Conservation (phyloP, 345 rosid genomes). For the Dimocarpus longan region DNA sequence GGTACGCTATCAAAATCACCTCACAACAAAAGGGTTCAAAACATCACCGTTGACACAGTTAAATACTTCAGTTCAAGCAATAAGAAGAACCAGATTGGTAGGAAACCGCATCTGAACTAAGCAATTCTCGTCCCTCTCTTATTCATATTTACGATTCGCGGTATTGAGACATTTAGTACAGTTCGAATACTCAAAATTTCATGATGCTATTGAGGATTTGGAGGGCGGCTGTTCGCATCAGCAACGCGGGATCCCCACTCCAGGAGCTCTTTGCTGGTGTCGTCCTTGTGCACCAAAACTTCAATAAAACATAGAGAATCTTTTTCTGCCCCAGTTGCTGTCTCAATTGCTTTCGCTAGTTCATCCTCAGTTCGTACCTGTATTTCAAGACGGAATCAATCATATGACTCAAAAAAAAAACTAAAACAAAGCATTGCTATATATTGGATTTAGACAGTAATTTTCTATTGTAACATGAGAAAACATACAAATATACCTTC, state of each 20-base stretch:
- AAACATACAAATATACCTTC: no score
- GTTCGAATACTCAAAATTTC: not conserved
- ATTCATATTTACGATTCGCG: not conserved
- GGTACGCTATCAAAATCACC: not conserved
- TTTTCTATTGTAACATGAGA: not conserved
- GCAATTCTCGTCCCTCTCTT: not conserved
- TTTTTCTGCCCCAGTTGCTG: slow-evolving; percentile 46
- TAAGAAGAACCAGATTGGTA: not conserved
- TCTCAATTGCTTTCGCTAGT: slow-evolving; percentile 44
- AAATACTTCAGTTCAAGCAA: not conserved
- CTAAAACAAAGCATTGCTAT: not conserved
- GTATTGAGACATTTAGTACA: not conserved
- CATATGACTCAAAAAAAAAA: not conserved
- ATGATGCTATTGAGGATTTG: slow-evolving; percentile 57
- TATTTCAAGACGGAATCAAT: slow-evolving; percentile 10
- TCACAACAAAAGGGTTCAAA: not conserved
- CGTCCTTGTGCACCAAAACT: slow-evolving; percentile 66
- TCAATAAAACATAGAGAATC: slow-evolving; percentile 69
- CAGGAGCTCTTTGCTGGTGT: slow-evolving; percentile 79
- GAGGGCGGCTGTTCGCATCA: slow-evolving; percentile 68
- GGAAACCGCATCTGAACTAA: no score
- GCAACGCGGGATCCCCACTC: slow-evolving; percentile 85
- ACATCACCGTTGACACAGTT: not conserved
- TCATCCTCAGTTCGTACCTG: slow-evolving; percentile 63
- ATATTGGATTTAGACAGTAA: not conserved